A percentile compares a stretch with the other conserved stretches of the same genome.
Conservation (phyloP, 495 filamentous ascomycete genomes). For the Neurospora hispaniola region DNA sequence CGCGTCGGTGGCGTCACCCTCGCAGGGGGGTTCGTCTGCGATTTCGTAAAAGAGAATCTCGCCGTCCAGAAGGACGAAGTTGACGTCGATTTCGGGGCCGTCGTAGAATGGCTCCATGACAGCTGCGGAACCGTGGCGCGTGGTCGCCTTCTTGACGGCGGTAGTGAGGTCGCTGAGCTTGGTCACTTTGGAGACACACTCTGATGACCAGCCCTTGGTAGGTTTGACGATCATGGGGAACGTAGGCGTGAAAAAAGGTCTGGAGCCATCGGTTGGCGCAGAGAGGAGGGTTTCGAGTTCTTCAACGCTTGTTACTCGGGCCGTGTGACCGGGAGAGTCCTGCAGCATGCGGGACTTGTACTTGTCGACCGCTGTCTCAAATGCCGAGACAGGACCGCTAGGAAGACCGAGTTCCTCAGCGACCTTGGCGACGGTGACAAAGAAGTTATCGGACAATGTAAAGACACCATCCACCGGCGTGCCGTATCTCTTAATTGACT, state of each 20-base stretch:
- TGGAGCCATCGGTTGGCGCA: neutral
- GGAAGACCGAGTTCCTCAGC: constrained; percentile 25
- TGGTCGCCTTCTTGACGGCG: constrained; percentile 18
- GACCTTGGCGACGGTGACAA: constrained; percentile 24
- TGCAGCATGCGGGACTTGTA: constrained; percentile 29
- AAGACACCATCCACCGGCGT: constrained; percentile 28
- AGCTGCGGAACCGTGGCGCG: constrained; percentile 16
- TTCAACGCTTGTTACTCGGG: constrained; percentile 8
- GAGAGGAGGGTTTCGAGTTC: constrained; percentile 13
- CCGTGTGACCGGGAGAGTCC: constrained; percentile 16
- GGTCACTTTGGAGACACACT: constrained; percentile 21
- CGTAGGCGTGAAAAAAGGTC: constrained; percentile 5
- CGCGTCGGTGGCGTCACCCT: constrained; percentile 24
- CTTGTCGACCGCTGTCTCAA: constrained; percentile 33
- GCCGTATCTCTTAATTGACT: constrained; percentile 20
- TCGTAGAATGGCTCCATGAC: constrained; percentile 25
- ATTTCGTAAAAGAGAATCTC: constrained; percentile 42
- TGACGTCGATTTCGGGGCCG: constrained; percentile 45
- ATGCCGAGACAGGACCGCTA: constrained; percentile 22
- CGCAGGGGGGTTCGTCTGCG: constrained; percentile 40
- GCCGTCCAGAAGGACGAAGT: constrained; percentile 38
- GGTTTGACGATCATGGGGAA: constrained; percentile 24
- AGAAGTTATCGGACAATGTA: constrained; percentile 30
- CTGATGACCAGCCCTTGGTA: constrained; percentile 23
- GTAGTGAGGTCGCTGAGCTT: constrained; percentile 10